Percentiles rank a stretch among this genome's conserved stretches.
Evolutionary conservation across 2,329 filamentous ascomycete species (phyloP).

Genomic region (Elsinoe arachidis): DNA sequence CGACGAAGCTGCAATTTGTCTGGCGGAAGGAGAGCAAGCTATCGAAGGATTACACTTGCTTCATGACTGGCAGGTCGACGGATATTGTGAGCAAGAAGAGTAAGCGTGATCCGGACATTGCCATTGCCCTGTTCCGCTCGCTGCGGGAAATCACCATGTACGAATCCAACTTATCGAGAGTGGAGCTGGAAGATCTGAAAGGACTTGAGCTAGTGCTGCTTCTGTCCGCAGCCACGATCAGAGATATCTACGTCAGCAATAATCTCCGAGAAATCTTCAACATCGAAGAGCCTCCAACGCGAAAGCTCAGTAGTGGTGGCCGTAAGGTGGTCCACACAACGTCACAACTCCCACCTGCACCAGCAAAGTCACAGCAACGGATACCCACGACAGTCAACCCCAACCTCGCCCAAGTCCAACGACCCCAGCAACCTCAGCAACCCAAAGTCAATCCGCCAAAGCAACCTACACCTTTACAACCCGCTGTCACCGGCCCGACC

Average conservation of each 20-base stretch:
- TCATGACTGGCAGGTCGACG: slow-evolving; percentile 68
- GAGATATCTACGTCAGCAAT: slow-evolving; percentile 51
- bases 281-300: slow-evolving; percentile 41
- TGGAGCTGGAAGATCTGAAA: slow-evolving; percentile 90
- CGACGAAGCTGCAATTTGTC: slow-evolving; percentile 69
- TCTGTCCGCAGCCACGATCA: slow-evolving; percentile 51
- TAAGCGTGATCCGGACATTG: slow-evolving; percentile 89
- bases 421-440: slow-evolving; percentile 23
- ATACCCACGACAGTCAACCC: slow-evolving; percentile 7
- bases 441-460: background rate
- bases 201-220: slow-evolving; percentile 77
- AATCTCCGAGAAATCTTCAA: slow-evolving; percentile 72
- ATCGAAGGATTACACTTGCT: slow-evolving; percentile 81
- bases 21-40: slow-evolving; percentile 86
- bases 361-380: slow-evolving; percentile 14
- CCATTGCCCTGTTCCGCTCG: slow-evolving; percentile 75
- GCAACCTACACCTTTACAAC: slow-evolving; percentile 18
- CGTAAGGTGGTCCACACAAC: slow-evolving; percentile 24
- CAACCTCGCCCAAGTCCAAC: slow-evolving; percentile 15
- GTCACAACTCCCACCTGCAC: slow-evolving; percentile 17
- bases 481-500: slow-evolving; percentile 20
- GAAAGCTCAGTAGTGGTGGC: slow-evolving; percentile 17
- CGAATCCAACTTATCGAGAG: slow-evolving; percentile 80
- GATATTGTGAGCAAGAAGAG: slow-evolving; percentile 58
- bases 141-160: slow-evolving; percentile 78